These are phyloP conservation scores for Clathrospora elynae DNA, from an alignment of 2,329 filamentous ascomycete genomes.

Conservation along the genomic window DNA sequence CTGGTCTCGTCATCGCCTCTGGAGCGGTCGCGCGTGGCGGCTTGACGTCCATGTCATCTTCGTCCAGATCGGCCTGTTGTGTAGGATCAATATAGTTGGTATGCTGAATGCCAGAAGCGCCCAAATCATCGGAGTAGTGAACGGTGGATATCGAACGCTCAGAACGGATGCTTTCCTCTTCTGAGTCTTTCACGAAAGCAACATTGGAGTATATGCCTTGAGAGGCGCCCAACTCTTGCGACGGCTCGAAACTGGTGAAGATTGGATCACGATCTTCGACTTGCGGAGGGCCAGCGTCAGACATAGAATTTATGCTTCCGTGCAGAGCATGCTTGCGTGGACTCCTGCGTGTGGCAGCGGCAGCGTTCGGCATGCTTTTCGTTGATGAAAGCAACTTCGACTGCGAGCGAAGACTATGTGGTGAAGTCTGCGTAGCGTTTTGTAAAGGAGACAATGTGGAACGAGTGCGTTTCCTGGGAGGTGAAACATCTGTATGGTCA, in stretches of 20 bases:
- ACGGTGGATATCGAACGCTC: slow-evolving; percentile 36
- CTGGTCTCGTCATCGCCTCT: slow-evolving; percentile 3
- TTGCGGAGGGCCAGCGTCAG: slow-evolving; percentile 11
- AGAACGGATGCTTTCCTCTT: slow-evolving; percentile 38
- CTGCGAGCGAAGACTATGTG: slow-evolving; percentile 37
- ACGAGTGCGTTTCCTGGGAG: slow-evolving; percentile 21
- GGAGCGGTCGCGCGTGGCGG: slow-evolving; percentile 12
- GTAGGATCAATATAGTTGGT: slow-evolving; percentile 20
- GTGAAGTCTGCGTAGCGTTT: slow-evolving; percentile 26
- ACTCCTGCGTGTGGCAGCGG: slow-evolving; percentile 7
- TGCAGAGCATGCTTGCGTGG: slow-evolving; percentile 21
- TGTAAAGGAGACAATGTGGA: slow-evolving; percentile 29
- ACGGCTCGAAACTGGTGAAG: slow-evolving; percentile 24
- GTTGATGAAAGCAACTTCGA: slow-evolving; percentile 34
- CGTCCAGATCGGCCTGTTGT: slow-evolving; percentile 2
- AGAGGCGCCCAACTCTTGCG: slow-evolving; percentile 32
- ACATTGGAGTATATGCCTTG: slow-evolving; percentile 33
- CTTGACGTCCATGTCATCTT: slow-evolving; percentile 5
- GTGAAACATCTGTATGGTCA: slow-evolving; percentile 23
- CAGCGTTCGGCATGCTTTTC: slow-evolving; percentile 6
- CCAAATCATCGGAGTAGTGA: slow-evolving; percentile 29
- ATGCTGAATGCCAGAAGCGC: slow-evolving; percentile 1
- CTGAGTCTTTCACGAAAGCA: slow-evolving; percentile 39
- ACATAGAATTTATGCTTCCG: slow-evolving; percentile 15
- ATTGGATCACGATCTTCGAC: slow-evolving; percentile 20